These are phyloP conservation scores for Amaranthus cruentus DNA, from an alignment of 148 eudicot species.

Conservation along the genomic window DNA sequence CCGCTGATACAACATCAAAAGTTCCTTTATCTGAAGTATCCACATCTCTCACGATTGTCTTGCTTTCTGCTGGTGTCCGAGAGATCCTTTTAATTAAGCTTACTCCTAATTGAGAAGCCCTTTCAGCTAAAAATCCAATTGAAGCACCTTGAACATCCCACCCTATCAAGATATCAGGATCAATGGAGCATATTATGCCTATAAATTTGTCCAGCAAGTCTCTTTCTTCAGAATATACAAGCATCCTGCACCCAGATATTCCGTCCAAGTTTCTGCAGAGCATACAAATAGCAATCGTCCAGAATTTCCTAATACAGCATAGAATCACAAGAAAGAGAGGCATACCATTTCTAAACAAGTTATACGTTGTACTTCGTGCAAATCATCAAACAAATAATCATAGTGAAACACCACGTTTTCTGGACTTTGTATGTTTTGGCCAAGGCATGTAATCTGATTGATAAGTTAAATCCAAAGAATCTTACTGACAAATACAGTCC, in stretches of 20 bases:
- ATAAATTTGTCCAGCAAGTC: slow-evolving; percentile 54
- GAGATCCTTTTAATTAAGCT: slow-evolving; percentile 71
- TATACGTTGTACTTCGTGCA: background rate
- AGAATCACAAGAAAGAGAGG: background rate
- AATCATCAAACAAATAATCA: background rate
- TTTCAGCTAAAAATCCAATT: slow-evolving; percentile 90
- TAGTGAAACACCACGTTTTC: background rate
- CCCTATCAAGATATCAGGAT: slow-evolving; percentile 87
- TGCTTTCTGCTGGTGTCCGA: slow-evolving; percentile 57
- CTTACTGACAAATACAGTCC: background rate
- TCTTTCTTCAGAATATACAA: slow-evolving; percentile 54
- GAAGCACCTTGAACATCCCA: slow-evolving; percentile 96
- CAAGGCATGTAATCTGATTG: background rate
- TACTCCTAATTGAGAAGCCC: slow-evolving; percentile 70
- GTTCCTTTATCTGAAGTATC: slow-evolving; percentile 35
- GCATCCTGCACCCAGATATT: slow-evolving; percentile 44
- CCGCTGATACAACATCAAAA: slow-evolving; percentile 35
- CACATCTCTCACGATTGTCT: slow-evolving; percentile 31
- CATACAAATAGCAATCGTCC: background rate
- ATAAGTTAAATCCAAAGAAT: background rate
- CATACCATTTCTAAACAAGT: background rate
- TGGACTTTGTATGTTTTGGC: background rate
- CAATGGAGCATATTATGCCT: slow-evolving; percentile 37
- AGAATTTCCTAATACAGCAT: background rate
- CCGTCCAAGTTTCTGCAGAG: slow-evolving; percentile 55